These are phyloP conservation scores for Colletotrichum sp. DNA, from an alignment of 2,329 filamentous ascomycete genomes.

Conservation along the genomic window DNA sequence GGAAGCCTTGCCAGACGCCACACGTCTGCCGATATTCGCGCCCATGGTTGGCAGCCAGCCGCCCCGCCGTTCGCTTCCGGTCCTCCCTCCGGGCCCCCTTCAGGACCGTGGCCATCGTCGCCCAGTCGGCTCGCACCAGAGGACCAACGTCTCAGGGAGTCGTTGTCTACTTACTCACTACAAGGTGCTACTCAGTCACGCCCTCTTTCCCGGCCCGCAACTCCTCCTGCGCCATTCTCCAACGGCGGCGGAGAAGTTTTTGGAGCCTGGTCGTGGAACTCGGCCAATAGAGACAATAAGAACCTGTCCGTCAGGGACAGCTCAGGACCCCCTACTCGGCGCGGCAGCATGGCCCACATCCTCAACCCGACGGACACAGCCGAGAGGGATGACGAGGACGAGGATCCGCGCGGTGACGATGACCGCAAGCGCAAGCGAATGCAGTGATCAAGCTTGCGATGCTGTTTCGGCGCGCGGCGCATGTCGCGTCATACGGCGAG, in stretches of 20 bases:
- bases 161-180: constrained; percentile 59
- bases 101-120: constrained; percentile 59
- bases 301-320: constrained; percentile 57
- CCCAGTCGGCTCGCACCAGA: constrained; percentile 55
- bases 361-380: constrained; percentile 64
- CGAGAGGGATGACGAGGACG: constrained; percentile 61
- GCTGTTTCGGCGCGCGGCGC: neutral
- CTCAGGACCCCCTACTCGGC: constrained; percentile 60
- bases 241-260: constrained; percentile 54
- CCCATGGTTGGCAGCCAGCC: constrained; percentile 76
- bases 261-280: constrained; percentile 62
- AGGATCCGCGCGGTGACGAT: constrained; percentile 59
- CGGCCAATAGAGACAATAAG: constrained; percentile 55
- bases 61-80: constrained; percentile 54
- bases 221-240: constrained; percentile 56
- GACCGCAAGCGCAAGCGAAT: constrained; percentile 68
- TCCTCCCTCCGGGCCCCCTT: constrained; percentile 53
- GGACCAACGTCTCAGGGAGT: constrained; percentile 62
- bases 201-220: constrained; percentile 57
- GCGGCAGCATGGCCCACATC: constrained; percentile 68
- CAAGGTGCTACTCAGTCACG: constrained; percentile 43
- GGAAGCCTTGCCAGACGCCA: constrained; percentile 81
- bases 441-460: constrained; percentile 36
- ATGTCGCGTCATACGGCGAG: neutral
- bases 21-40: constrained; percentile 93